phyloP scores from a whole-genome alignment of 2,329 filamentous ascomycete genomes.

The Arthrobotrys pseudoclavata region DNA sequence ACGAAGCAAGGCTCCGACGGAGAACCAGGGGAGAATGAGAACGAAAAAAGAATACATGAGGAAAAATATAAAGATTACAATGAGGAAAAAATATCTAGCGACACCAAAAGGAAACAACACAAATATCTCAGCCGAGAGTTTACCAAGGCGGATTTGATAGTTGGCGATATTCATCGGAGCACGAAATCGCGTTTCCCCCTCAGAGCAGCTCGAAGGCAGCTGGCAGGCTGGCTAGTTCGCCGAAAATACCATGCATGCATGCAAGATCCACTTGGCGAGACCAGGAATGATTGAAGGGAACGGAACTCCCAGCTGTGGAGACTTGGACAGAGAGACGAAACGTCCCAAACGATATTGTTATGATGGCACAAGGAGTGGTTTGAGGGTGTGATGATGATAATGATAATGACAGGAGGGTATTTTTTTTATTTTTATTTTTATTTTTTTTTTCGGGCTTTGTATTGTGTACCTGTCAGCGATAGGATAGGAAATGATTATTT shows the following conservation, averaged over 20 bases:
- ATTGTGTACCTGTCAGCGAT: conserved; percentile 22
- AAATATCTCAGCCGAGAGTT: conserved; percentile 20
- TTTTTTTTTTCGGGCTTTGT: conserved; percentile 2
- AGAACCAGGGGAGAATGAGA: background rate
- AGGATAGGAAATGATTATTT: background rate
- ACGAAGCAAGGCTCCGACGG: background rate
- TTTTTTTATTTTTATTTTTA: too few species aligned
- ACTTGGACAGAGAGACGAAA: background rate
- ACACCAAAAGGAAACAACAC: conserved; percentile 23
- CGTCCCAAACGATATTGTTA: background rate
- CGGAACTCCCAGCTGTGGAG: background rate
- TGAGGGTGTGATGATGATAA: background rate
- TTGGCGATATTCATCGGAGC: conserved; percentile 5
- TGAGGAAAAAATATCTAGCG: background rate
- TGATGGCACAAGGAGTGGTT: background rate
- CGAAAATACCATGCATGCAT: conserved; percentile 24
- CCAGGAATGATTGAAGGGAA: conserved; percentile 5
- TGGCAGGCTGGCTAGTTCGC: conserved; percentile 3
- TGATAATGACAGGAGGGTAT: background rate
- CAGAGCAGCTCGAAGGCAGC: conserved; percentile 4
- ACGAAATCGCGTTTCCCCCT: conserved; percentile 31
- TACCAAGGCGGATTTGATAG: conserved; percentile 22
- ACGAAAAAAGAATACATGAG: background rate
- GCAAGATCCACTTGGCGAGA: conserved; percentile 26
- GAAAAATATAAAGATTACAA: background rate